Evolutionary conservation across 441 rosid genomes (phyloP).

Genomic region (Erodium texanum): DNA sequence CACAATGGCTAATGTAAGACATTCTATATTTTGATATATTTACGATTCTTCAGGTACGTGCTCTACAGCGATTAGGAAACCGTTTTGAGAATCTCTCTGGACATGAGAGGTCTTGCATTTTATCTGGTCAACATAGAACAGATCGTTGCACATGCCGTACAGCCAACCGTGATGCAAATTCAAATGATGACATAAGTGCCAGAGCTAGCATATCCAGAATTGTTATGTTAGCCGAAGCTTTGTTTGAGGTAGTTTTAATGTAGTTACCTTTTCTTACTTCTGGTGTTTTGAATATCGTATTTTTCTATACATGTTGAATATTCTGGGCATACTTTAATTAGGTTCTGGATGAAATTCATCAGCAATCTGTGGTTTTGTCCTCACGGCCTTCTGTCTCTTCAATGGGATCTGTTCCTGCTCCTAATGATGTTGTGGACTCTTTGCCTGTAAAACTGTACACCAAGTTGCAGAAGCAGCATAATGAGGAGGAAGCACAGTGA

Average conservation of each 20-base stretch:
- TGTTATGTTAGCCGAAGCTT: constrained; percentile 6
- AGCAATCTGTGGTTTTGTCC: constrained; percentile 90
- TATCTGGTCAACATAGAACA: constrained; percentile 77
- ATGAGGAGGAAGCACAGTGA: constrained; percentile 78
- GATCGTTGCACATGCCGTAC: constrained; percentile 76
- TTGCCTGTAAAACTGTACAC: constrained; percentile 53
- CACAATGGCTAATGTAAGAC: constrained; percentile 11
- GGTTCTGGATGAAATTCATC: constrained; percentile 99
- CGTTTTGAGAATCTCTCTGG: constrained; percentile 86
- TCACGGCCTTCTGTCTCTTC: constrained; percentile 81
- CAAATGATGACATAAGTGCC: constrained; percentile 60
- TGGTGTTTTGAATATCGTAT: neutral
- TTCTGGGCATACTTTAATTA: constrained; percentile 27
- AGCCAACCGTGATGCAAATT: constrained; percentile 41
- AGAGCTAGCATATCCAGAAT: constrained; percentile 55
- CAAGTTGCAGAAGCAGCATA: constrained; percentile 44
- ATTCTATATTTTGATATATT: constrained; percentile 18
- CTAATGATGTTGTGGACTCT: constrained; percentile 75
- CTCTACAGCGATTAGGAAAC: constrained; percentile 88
- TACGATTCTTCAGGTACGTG: constrained; percentile 54
- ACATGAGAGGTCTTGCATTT: constrained; percentile 81
- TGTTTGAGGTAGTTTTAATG: neutral
- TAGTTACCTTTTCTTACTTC: neutral
- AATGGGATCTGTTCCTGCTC: constrained; percentile 95
- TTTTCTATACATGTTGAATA: constrained; percentile 24